These are phyloP conservation scores for Pythium sukuiense DNA, from an alignment of 352 stramenopile genomes.

Conservation along the genomic window DNA sequence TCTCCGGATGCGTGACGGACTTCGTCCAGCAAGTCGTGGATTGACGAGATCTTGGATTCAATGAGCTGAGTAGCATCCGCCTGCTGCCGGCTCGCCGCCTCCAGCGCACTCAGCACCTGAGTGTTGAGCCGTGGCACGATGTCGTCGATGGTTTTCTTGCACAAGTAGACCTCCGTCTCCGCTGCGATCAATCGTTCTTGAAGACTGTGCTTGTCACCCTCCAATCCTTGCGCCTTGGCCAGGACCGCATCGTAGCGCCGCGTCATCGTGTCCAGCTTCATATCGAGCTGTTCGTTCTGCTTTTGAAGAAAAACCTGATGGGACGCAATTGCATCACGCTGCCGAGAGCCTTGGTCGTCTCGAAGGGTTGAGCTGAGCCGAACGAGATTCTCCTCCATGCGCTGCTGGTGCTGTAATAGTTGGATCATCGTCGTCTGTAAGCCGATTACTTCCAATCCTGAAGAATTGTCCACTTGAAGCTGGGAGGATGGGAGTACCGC, in stretches of 20 bases:
- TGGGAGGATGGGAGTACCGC: background rate
- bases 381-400: conserved; percentile 10
- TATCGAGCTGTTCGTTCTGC: conserved; percentile 28
- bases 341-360: conserved; percentile 1
- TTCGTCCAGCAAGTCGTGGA: conserved; percentile 69
- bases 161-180: conserved; percentile 26
- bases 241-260: conserved; percentile 18
- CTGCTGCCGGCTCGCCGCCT: conserved; percentile 37
- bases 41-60: conserved; percentile 49
- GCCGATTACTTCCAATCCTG: conserved; percentile 14
- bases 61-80: conserved; percentile 36
- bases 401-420: conserved; percentile 30
- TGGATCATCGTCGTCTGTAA: conserved; percentile 36
- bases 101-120: conserved; percentile 28
- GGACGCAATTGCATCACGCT: conserved; percentile 14
- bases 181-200: conserved; percentile 13
- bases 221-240: conserved; percentile 10
- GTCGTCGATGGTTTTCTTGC: conserved; percentile 24
- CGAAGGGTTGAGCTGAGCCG: conserved; percentile 6
- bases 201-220: conserved; percentile 18
- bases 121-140: conserved; percentile 12
- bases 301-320: conserved; percentile 26
- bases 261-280: conserved; percentile 20
- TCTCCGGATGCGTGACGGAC: conserved; percentile 46
- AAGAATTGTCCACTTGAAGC: background rate